Conservation (phyloP, 2,329 filamentous ascomycete genomes). For the Alternaria gansuensis region DNA sequence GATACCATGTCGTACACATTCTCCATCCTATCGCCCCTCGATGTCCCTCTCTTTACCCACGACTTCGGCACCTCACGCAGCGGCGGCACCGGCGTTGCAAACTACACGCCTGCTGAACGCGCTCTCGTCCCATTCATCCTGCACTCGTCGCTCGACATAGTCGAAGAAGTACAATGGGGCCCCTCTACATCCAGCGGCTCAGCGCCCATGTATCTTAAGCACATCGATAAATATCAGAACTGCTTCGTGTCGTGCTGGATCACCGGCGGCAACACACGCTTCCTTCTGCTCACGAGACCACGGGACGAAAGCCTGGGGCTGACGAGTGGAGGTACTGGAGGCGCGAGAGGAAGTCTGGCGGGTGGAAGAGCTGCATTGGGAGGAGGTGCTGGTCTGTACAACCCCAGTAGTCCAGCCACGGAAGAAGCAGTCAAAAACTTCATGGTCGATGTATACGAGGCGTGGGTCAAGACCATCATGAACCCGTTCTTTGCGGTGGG, state of each 20-base stretch:
- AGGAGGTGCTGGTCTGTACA: slow-evolving; percentile 62
- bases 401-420: slow-evolving; percentile 86
- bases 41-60: slow-evolving; percentile 95
- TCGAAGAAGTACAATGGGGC: slow-evolving; percentile 96
- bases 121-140: slow-evolving; percentile 98
- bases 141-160: slow-evolving; percentile 90
- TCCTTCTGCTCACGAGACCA: slow-evolving; percentile 91
- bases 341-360: slow-evolving; percentile 44
- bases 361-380: slow-evolving; percentile 42
- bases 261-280: slow-evolving; percentile 90
- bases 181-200: slow-evolving; percentile 43
- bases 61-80: slow-evolving; percentile 97
- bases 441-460: slow-evolving; percentile 94
- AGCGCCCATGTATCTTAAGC: slow-evolving; percentile 83
- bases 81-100: slow-evolving; percentile 89
- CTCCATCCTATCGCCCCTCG: slow-evolving; percentile 91
- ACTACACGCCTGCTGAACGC: slow-evolving; percentile 86
- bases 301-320: slow-evolving; percentile 50
- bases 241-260: slow-evolving; percentile 95
- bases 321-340: slow-evolving; percentile 26
- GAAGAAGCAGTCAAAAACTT: slow-evolving; percentile 97
- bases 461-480: slow-evolving; percentile 97
- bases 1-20: slow-evolving; percentile 94
- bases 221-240: slow-evolving; percentile 95
- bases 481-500: slow-evolving; percentile 92